Evolutionary conservation across 1,284 basidiomycete genomes (phyloP), one percentile per base, ranked within the genome.

Genomic region (Jaminaea rosea): DNA sequence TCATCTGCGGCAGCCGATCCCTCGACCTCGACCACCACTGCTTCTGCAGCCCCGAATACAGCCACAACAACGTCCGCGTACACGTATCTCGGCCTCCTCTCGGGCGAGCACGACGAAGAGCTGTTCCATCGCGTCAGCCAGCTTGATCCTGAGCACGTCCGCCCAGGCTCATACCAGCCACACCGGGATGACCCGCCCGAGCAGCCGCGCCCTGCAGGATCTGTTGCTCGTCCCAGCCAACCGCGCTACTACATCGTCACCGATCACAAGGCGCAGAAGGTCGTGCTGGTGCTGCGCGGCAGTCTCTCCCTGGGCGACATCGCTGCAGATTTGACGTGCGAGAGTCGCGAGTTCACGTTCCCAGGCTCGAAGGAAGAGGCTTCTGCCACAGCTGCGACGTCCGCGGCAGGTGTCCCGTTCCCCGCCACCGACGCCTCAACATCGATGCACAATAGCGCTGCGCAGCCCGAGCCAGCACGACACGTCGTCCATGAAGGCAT

Each of bases 401-500:
- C 13, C 4, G 19, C 39, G 4, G 17, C 39, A 13, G n/a, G n/a
- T n/a, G n/a, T n/a, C n/a, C n/a, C n/a, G n/a, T n/a, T n/a, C n/a
- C 34, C 34, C 10, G 39, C 19, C 11, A 23, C 3, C 5, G n/a
- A 36, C n/a, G n/a, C n/a, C n/a, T n/a, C 34, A 15, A 17, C 17
- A 7, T 42, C 39, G 39, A 23, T 15, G 13, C 39, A n/a, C 13
- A 13, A 21, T 23, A n/a, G 19, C 4, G 19, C 19, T 5, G 11
- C 17, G 4, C 19, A 42, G 6, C 19, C 39, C 39, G 24, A 11
- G 19, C 13, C 19, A 11, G 17, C 39, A 21, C 19, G 19, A 5
- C 15, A 24, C 11, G 17, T 63, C 1, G 57, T 56, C 10, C 66
- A 69, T 46, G 81, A 84, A 27, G 87, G 87, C 2, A 88, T 89